Percentiles rank a stretch among this genome's conserved stretches.
Conservation (phyloP, 345 rosid species). For the Sisymbrium irio region DNA sequence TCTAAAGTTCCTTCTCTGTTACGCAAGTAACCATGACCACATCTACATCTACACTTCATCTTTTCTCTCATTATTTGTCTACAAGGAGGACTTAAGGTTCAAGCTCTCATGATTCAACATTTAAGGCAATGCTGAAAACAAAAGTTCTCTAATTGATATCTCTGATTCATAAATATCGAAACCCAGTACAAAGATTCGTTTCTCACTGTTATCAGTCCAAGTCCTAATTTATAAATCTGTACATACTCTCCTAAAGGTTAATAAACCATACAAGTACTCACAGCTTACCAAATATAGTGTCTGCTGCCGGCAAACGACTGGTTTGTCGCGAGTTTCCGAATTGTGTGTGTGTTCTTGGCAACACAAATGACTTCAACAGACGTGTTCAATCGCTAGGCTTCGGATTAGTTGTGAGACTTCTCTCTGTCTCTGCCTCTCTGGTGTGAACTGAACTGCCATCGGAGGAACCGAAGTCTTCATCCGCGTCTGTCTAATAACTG, state of each 20-base stretch:
- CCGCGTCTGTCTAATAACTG: background rate
- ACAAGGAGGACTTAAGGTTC: background rate
- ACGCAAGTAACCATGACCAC: slow-evolving; percentile 13
- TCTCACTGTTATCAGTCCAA: background rate
- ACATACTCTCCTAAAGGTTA: slow-evolving; percentile 10
- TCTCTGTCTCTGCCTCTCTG: background rate
- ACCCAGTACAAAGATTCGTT: background rate
- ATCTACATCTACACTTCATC: background rate
- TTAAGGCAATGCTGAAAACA: background rate
- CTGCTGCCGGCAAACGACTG: slow-evolving; percentile 4
- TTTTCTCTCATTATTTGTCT: background rate
- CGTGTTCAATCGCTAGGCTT: slow-evolving; percentile 7
- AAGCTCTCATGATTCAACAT: background rate
- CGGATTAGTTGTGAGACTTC: background rate
- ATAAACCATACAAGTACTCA: background rate
- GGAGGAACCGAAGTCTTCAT: slow-evolving; percentile 17
- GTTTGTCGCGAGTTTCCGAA: background rate
- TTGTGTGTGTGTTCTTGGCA: background rate
- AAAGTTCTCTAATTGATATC: background rate
- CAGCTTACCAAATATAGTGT: background rate
- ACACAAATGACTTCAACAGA: background rate
- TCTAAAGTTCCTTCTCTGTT: background rate
- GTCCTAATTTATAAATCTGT: background rate
- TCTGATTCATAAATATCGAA: background rate
- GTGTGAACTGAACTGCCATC: background rate